Base-by-base conservation (phyloP, 2,329 filamentous ascomycete genomes). In the Tolypocladium nubicola region DNA sequence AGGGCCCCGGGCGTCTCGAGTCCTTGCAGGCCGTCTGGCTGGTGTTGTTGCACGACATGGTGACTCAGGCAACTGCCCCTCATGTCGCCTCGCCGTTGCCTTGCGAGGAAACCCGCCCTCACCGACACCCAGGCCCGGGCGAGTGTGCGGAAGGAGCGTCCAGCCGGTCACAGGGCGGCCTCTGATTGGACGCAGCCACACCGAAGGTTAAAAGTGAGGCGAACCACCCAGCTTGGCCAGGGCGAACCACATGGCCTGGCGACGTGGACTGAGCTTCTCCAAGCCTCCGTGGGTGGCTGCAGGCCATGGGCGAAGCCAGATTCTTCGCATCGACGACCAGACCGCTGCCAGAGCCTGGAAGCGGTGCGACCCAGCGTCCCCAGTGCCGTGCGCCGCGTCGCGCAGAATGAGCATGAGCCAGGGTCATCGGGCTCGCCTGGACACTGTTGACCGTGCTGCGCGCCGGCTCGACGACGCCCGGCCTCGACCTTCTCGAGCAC, bases 121-220 rank as follows among this genome's bases (percentile, higher is more conserved):
- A 47, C 53, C 53, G 53, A 54, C 53, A 23, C 8, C 35, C 26
- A 33, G 16, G 23, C 26, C 53, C 40, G 53, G 53, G 53, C 53
- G 39, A n/a, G n/a, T 23, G 23, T 54, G 53, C 53, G 39, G 39
- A 45, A 54, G 53, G 53, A 45, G 53, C 53, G 26, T 16, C 26
- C 10, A 30, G 30, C 21, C 39, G 54, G 56, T 56, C 54, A 21
- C 35, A 52, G 35, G 35, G 21, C 37, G 54, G 19, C 13, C 26
- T 50, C 38, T 60, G 55, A 60, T 60, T 60, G 59, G 59, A 35
- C 49, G 33, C 39, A 19, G 23, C 49, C 52, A 59, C 50, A 59
- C 59, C 57, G 57, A 60, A 54, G 10, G 19, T 39, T n/a, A 13
- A 58, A 56, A 58, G 54, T 58, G 57, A 60, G 55, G 53, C 53